Conservation (phyloP, 2,329 filamentous ascomycete species). For the Talaromyces sp. region DNA sequence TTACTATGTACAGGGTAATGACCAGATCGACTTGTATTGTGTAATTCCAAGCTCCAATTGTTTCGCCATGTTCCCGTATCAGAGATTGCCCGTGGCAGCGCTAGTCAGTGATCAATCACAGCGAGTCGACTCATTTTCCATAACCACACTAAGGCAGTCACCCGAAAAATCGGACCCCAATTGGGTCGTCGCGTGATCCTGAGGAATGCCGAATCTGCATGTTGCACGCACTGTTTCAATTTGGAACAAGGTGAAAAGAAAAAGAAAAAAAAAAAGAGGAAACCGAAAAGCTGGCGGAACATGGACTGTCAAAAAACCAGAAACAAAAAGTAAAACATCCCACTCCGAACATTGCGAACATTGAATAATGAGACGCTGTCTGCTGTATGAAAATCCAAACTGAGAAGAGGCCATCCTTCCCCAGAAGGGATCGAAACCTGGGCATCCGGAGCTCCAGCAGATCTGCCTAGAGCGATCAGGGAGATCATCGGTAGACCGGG, state of each 20-base stretch:
- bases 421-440: neutral
- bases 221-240: neutral
- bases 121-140: constrained; percentile 1
- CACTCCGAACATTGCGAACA: neutral
- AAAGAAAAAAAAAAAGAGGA: too few species aligned
- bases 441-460: neutral
- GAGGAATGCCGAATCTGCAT: constrained; percentile 18
- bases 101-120: constrained; percentile 1
- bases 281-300: neutral
- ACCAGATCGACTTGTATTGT: neutral
- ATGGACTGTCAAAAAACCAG: neutral
- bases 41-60: constrained; percentile 9
- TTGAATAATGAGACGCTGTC: neutral
- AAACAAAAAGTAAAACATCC: neutral
- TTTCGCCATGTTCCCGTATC: neutral
- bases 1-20: neutral
- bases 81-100: neutral
- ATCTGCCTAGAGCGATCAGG: neutral
- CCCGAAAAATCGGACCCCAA: constrained; percentile 27
- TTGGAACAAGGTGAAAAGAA: too few species aligned
- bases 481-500: constrained; percentile 9
- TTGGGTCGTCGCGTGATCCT: constrained; percentile 33
- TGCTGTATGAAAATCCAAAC: neutral
- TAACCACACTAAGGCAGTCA: constrained; percentile 32
- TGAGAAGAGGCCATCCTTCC: constrained; percentile 1